Percentiles rank a stretch among this genome's conserved stretches.
These are phyloP conservation scores for Chlorencoelia australis DNA, from an alignment of 2,329 filamentous ascomycete species.

Conservation along the genomic window DNA sequence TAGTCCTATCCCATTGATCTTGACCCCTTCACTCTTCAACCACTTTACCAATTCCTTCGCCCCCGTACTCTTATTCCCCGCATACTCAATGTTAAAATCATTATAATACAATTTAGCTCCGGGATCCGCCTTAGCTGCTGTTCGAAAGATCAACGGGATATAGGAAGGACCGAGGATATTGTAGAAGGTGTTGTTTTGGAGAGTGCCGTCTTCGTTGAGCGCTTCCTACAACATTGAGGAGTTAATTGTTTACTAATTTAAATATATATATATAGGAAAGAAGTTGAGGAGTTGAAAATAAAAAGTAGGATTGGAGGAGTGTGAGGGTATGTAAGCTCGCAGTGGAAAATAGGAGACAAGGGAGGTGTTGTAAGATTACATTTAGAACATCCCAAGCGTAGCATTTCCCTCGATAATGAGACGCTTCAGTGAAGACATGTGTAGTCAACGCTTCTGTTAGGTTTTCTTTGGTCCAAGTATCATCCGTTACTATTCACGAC, in stretches of 20 bases:
- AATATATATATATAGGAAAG: too few species aligned
- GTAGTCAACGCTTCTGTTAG: constrained; percentile 45
- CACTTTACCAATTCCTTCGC: constrained; percentile 35
- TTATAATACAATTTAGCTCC: constrained; percentile 51
- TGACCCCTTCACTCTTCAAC: constrained; percentile 38
- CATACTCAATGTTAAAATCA: constrained; percentile 52
- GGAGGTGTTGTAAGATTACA: too few species aligned
- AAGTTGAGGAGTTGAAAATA: too few species aligned
- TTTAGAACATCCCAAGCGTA: constrained; percentile 59
- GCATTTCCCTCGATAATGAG: constrained; percentile 48
- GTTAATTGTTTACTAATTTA: too few species aligned
- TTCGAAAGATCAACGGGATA: constrained; percentile 46
- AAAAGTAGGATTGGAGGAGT: too few species aligned
- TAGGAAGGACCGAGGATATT: constrained; percentile 45
- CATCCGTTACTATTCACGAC: constrained; percentile 17
- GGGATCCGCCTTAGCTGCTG: constrained; percentile 43
- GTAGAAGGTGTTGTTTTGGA: constrained; percentile 43
- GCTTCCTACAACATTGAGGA: too few species aligned
- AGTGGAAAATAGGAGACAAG: too few species aligned
- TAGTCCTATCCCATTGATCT: constrained; percentile 53
- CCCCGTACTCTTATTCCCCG: constrained; percentile 36
- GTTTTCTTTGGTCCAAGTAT: constrained; percentile 45
- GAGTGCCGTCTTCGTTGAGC: constrained; percentile 46
- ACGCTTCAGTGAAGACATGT: constrained; percentile 49
- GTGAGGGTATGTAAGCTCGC: too few species aligned